Evolutionary conservation across 2,329 filamentous ascomycete genomes (phyloP).

Genomic region (Phyllosticta capitalensis): DNA sequence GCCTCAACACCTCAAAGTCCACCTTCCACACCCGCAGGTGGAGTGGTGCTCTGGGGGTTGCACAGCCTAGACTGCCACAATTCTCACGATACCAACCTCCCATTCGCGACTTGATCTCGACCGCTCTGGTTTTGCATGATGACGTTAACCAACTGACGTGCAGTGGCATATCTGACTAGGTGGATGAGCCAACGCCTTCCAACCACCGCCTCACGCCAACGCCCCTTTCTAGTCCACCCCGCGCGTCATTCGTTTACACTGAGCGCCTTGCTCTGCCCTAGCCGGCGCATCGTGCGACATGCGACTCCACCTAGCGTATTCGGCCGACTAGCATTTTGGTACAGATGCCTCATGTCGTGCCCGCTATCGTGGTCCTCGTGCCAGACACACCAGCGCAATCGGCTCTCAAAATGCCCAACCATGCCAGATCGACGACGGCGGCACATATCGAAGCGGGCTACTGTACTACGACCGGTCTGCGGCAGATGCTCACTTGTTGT

Average conservation of each 20-base stretch:
- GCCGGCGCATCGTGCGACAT: neutral
- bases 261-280: neutral
- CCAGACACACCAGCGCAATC: neutral
- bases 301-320: neutral
- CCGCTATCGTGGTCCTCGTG: neutral
- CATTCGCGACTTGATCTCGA: neutral
- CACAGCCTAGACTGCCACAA: neutral
- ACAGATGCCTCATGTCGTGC: neutral
- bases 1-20: neutral
- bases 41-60: neutral
- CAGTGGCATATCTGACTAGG: neutral
- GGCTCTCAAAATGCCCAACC: neutral
- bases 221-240: neutral
- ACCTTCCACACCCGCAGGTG: neutral
- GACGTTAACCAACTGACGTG: neutral
- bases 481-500: neutral
- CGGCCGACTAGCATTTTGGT: neutral
- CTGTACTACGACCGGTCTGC: neutral
- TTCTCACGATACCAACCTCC: neutral
- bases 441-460: neutral
- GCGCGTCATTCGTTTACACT: neutral
- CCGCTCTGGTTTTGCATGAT: neutral
- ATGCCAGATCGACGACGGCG: neutral
- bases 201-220: neutral
- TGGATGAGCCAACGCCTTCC: neutral